Evolutionary conservation across 1,284 basidiomycete species (phyloP).

Genomic region (Coniferiporia weirii): DNA sequence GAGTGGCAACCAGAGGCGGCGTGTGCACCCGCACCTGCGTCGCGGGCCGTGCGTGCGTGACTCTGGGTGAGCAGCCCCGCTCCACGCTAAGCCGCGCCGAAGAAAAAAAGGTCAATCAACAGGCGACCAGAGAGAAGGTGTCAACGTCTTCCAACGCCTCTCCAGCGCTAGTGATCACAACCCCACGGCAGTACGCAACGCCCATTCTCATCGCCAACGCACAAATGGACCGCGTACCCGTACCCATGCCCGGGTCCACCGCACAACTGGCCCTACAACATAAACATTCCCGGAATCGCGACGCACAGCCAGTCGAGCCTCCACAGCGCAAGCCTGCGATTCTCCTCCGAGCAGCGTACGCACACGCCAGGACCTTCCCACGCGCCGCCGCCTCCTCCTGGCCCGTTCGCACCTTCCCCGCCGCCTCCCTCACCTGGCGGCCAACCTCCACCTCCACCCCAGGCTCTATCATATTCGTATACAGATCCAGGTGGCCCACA

Average conservation of each 20-base stretch:
- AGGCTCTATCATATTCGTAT: background rate
- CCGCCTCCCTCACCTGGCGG: background rate
- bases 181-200: background rate
- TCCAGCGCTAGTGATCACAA: too few relatives aligned
- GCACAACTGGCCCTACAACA: background rate
- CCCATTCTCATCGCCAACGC: background rate
- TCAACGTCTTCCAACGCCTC: too few relatives aligned
- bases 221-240: background rate
- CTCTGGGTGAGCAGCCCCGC: too few relatives aligned
- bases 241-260: background rate
- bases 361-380: constrained; percentile 2
- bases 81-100: too few relatives aligned
- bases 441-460: background rate
- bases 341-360: constrained; percentile 13
- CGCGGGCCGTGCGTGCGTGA: too few relatives aligned
- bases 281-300: constrained; percentile 13
- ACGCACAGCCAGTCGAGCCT: constrained; percentile 14
- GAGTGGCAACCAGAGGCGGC: too few relatives aligned
- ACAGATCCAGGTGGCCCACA: background rate
- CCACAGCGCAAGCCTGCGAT: constrained; percentile 14
- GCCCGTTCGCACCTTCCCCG: background rate
- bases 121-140: too few relatives aligned
- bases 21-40: too few relatives aligned
- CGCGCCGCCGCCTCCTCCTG: background rate
- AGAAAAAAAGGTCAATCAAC: too few relatives aligned